phyloP scores from a whole-genome alignment of 352 stramenopile species.

The Globisporangium splendens region DNA sequence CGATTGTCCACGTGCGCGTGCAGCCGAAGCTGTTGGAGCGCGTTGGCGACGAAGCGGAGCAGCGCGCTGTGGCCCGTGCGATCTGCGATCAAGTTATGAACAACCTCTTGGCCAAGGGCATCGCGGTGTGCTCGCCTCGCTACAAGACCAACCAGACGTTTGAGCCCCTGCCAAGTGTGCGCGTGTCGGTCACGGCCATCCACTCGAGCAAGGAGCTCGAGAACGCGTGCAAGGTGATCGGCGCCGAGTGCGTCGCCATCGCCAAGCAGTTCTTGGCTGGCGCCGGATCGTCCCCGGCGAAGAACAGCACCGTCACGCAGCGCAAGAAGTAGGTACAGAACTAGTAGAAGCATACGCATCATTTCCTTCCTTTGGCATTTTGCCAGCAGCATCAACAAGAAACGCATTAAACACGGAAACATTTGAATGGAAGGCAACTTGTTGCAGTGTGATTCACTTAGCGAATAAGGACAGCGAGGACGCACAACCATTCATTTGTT shows the following conservation, averaged over 20 bases:
- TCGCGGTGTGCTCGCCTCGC: slow-evolving; percentile 69
- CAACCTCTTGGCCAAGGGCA: slow-evolving; percentile 52
- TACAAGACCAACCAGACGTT: slow-evolving; percentile 66
- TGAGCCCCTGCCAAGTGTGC: slow-evolving; percentile 68
- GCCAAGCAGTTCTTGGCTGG: slow-evolving; percentile 35
- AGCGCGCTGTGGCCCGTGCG: slow-evolving; percentile 44
- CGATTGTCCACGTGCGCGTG: slow-evolving; percentile 68
- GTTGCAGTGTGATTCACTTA: too few relatives aligned
- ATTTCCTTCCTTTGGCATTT: not conserved
- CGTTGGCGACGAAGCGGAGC: slow-evolving; percentile 39
- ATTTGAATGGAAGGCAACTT: too few relatives aligned
- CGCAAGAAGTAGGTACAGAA: slow-evolving; percentile 32
- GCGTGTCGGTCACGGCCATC: slow-evolving; percentile 69
- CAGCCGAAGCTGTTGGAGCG: slow-evolving; percentile 33
- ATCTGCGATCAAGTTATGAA: slow-evolving; percentile 68
- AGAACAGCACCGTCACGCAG: slow-evolving; percentile 25
- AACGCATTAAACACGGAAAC: too few relatives aligned
- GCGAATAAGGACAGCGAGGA: too few relatives aligned
- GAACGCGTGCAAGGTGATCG: slow-evolving; percentile 51
- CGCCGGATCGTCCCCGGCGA: slow-evolving; percentile 20
- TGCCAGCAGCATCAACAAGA: too few relatives aligned
- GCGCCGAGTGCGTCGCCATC: slow-evolving; percentile 48
- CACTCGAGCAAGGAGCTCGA: slow-evolving; percentile 58
- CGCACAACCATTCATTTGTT: too few relatives aligned
- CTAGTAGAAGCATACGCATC: not conserved